Evolutionary conservation across 345 rosid genomes (phyloP).

Genomic region (Cardamine chenopodiifolia): DNA sequence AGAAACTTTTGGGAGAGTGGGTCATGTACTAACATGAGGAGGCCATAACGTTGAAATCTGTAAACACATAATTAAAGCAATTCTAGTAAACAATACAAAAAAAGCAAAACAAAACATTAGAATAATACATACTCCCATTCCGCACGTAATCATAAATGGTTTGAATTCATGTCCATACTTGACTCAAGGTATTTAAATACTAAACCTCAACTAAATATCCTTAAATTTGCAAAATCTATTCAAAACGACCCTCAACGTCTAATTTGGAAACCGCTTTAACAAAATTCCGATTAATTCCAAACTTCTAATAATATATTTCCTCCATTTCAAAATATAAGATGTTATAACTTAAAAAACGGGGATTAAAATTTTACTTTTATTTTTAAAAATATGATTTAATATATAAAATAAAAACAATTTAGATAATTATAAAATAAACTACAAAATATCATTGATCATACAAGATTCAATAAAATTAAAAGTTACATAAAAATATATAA

Average conservation of each 20-base stretch:
- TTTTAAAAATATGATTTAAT: too few species aligned
- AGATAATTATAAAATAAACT: too few species aligned
- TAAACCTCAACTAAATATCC: constrained; percentile 8
- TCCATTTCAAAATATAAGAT: too few species aligned
- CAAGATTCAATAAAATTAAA: too few species aligned
- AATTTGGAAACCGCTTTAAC: not conserved
- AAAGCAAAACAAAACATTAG: constrained; percentile 30
- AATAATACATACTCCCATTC: constrained; percentile 40
- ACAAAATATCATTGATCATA: too few species aligned
- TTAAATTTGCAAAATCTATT: constrained; percentile 2
- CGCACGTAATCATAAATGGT: constrained; percentile 43
- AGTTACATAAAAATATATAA: too few species aligned
- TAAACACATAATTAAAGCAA: constrained; percentile 42
- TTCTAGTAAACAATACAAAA: constrained; percentile 24
- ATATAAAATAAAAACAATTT: too few species aligned
- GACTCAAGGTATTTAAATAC: constrained; percentile 18
- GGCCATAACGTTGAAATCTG: constrained; percentile 46
- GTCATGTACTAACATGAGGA: constrained; percentile 47
- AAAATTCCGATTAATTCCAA: not conserved
- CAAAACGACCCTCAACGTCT: constrained; percentile 9
- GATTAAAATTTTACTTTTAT: too few species aligned
- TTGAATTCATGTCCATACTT: constrained; percentile 39
- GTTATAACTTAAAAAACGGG: too few species aligned
- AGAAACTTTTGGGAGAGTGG: constrained; percentile 45
- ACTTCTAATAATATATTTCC: too few species aligned